A percentile compares a stretch with the other conserved stretches of the same genome.
These are phyloP conservation scores for Leonotis leonurus DNA, from an alignment of 257 asterid species.

Conservation along the genomic window DNA sequence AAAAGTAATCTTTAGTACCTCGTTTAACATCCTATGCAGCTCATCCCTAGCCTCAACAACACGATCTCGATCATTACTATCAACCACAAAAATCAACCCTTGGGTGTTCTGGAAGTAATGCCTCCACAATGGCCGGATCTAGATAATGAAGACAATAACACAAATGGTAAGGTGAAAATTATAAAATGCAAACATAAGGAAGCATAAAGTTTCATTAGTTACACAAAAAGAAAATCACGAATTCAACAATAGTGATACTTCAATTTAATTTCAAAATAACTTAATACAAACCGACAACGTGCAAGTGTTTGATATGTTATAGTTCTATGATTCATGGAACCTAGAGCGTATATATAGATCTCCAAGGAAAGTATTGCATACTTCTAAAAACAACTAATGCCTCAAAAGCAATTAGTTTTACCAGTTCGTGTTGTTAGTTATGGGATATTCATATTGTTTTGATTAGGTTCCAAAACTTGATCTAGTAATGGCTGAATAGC, in stretches of 20 bases:
- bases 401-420: neutral
- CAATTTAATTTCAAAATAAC: neutral
- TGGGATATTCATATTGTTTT: too few species aligned
- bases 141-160: constrained; percentile 11
- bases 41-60: too few species aligned
- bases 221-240: neutral
- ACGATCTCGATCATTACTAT: constrained; percentile 78
- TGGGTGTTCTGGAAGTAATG: constrained; percentile 83
- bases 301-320: neutral
- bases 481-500: too few species aligned
- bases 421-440: too few species aligned
- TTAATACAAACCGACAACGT: too few species aligned
- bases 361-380: too few species aligned
- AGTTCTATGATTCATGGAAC: too few species aligned
- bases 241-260: neutral
- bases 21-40: constrained; percentile 73
- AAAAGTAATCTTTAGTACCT: constrained; percentile 30
- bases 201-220: neutral
- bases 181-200: neutral
- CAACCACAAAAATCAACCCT: constrained; percentile 75
- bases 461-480: too few species aligned
- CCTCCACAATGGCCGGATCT: constrained; percentile 85
- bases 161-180: constrained; percentile 6
- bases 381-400: neutral
- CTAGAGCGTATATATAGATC: too few species aligned